Percentiles rank a stretch among this genome's conserved stretches.
These are phyloP conservation scores for Pestalotiopsis fici DNA, from an alignment of 2,329 filamentous ascomycete species.

Conservation along the genomic window DNA sequence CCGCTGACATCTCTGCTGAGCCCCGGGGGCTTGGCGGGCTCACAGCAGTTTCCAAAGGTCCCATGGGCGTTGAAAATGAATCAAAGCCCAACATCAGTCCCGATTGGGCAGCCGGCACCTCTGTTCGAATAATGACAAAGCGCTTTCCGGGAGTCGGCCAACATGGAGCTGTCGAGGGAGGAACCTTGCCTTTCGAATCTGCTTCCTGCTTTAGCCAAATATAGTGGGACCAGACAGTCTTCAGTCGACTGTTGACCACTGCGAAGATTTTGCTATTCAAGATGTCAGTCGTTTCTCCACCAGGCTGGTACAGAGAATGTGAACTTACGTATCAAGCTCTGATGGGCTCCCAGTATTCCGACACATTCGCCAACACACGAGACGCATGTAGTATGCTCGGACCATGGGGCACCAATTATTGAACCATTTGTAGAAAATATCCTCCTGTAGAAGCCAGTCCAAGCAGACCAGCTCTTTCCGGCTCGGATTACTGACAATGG, in stretches of 20 bases:
- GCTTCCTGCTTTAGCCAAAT: slow-evolving; percentile 72
- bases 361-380: slow-evolving; percentile 87
- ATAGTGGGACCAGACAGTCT: slow-evolving; percentile 77
- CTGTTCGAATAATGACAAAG: slow-evolving; percentile 86
- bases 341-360: slow-evolving; percentile 70
- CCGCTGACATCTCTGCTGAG: not conserved
- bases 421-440: slow-evolving; percentile 79
- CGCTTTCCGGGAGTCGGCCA: slow-evolving; percentile 82
- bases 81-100: slow-evolving; percentile 54
- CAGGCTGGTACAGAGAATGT: not conserved
- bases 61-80: slow-evolving; percentile 33
- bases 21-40: not conserved
- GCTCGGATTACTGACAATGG: slow-evolving; percentile 63
- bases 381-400: slow-evolving; percentile 85
- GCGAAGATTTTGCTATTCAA: slow-evolving; percentile 65
- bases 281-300: slow-evolving; percentile 22
- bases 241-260: slow-evolving; percentile 67
- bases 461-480: slow-evolving; percentile 72
- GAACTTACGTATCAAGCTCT: slow-evolving; percentile 66
- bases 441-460: slow-evolving; percentile 73
- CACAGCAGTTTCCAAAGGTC: not conserved
- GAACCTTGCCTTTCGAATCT: slow-evolving; percentile 52
- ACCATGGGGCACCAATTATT: slow-evolving; percentile 98
- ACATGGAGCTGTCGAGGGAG: slow-evolving; percentile 78
- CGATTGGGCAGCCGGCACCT: slow-evolving; percentile 51